Conservation (phyloP, 2,329 filamentous ascomycete genomes). For the Pseudopithomyces chartarum region DNA sequence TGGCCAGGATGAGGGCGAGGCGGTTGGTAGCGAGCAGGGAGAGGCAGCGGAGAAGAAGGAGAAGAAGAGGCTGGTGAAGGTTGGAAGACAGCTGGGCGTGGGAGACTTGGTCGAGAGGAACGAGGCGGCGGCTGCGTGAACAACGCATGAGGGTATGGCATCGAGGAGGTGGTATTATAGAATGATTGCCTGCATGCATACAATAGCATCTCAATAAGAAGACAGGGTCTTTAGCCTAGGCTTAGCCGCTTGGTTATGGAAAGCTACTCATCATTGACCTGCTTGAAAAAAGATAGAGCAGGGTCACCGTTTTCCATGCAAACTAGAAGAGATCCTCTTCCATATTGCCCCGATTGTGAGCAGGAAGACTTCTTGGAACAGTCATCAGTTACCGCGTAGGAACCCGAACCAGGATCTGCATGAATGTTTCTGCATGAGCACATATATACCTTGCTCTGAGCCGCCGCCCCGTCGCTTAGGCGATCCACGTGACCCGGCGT, state of each 20-base stretch:
- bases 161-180: not conserved
- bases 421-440: not conserved
- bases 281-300: no score
- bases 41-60: constrained; percentile 20
- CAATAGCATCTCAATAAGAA: not conserved
- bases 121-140: constrained; percentile 47
- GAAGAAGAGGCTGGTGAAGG: constrained; percentile 71
- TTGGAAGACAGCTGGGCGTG: constrained; percentile 79
- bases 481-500: constrained; percentile 7
- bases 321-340: no score
- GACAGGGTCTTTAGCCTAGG: not conserved
- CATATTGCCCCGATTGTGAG: no score
- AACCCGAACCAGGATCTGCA: not conserved
- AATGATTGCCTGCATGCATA: not conserved
- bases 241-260: no score
- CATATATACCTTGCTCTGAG: not conserved
- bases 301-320: not conserved
- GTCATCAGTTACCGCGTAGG: no score
- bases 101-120: constrained; percentile 74
- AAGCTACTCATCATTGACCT: no score
- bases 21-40: constrained; percentile 42
- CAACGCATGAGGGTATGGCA: not conserved
- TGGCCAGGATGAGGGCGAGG: constrained; percentile 42
- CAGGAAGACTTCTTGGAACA: no score
- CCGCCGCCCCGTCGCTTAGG: not conserved